Evolutionary conservation across 2,329 filamentous ascomycete species (phyloP).

Genomic region (Neonectria sp.): DNA sequence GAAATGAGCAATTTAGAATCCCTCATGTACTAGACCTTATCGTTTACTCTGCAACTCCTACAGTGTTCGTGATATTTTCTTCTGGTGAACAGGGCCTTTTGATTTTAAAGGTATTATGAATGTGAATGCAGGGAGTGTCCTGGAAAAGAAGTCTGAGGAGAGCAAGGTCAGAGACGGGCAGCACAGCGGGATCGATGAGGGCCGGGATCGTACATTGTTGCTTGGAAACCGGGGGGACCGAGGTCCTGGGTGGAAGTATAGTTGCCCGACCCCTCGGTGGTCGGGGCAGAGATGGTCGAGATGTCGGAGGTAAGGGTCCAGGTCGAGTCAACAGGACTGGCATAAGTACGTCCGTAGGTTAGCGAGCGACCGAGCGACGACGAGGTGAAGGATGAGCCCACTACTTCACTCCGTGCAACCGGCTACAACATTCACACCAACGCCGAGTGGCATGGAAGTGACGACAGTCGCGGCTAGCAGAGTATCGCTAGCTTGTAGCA

Average conservation of each 20-base stretch:
- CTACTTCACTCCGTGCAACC: too few relatives aligned
- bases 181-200: conserved; percentile 20
- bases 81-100: too few relatives aligned
- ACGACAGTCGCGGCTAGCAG: too few relatives aligned
- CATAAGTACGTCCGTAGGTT: conserved; percentile 58
- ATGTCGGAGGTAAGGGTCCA: conserved; percentile 62
- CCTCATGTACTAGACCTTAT: too few relatives aligned
- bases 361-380: conserved; percentile 61
- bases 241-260: conserved; percentile 64
- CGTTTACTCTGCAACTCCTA: too few relatives aligned
- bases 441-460: too few relatives aligned
- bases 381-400: conserved; percentile 64
- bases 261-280: conserved; percentile 54
- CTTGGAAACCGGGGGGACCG: conserved; percentile 68
- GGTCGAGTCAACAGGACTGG: conserved; percentile 61
- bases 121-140: conserved; percentile 61
- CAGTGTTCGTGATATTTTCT: too few relatives aligned
- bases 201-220: conserved; percentile 69
- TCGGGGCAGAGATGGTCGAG: conserved; percentile 62
- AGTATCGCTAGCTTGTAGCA: too few relatives aligned
- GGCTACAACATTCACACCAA: too few relatives aligned
- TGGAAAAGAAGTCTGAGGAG: conserved; percentile 63
- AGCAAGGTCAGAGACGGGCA: conserved; percentile 37
- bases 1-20: too few relatives aligned
- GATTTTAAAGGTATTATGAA: too few relatives aligned